Base-by-base conservation (phyloP, 768 basidiomycete genomes). In the Russula dissimulans region DNA sequence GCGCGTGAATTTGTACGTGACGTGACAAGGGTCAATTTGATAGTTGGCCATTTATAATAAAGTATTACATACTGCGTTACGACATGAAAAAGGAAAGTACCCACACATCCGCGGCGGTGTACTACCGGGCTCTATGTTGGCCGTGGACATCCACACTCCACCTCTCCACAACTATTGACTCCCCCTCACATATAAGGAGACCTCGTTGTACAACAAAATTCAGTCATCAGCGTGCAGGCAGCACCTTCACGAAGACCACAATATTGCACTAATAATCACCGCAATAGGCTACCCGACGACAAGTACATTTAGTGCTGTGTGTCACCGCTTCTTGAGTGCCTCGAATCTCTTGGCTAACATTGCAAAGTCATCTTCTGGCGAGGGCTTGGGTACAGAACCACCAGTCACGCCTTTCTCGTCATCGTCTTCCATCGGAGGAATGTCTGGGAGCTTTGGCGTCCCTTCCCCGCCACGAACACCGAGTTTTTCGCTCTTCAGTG, bases 301-400 rank as follows among this genome's bases (percentile, higher is more conserved):
- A 9, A 22, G 55, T 29, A 54, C 42, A 26, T 26, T 26, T 26
- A 26, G 22, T 26, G 14, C 6, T 14, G 54, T 39, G 52, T 39
- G 49, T 73, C 72, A 91, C 49, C 84, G 83, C 74, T 90, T 91
- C 77, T 95, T 97, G 67, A 97, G 73, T 32, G 83, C 86, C 62
- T 88, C 91, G 68, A 97, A 95, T 59, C 94, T 83, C 70, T 81
- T 83, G 53, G 86, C 75, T 52, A 97, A 76, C 22, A 81, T 77
- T 42, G 87, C 86, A 67, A 92, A 90, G 59, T 87, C 87, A 66
- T 92, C 85, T 69, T 82, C 80, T 52, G 71, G 68, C 56, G 72
- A 69, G 41, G 76, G 65, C 56, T 72, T 71, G 62, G 71, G 38
- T 71, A 66, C 34, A 66, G 65, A 65, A 67, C 57, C 31, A 62